Evolutionary conservation across 1,139 yeast species (phyloP).

Genomic region (Kodamaea ohmeri): DNA sequence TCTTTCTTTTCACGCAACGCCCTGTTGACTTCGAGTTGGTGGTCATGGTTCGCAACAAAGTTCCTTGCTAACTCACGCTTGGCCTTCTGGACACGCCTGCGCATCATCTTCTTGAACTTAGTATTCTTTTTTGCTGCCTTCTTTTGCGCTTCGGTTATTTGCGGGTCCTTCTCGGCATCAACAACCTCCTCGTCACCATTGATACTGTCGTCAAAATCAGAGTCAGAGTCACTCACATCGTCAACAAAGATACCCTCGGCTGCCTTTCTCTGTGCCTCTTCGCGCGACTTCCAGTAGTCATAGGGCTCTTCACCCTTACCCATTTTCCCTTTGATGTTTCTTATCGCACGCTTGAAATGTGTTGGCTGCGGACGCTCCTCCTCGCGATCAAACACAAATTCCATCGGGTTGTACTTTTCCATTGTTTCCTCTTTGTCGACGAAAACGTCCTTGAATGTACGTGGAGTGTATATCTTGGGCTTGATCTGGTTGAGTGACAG

Average conservation of each 20-base stretch:
- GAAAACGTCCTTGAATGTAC: constrained; percentile 42
- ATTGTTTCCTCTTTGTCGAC: constrained; percentile 29
- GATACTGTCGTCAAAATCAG: constrained; percentile 10
- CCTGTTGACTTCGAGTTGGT: constrained; percentile 21
- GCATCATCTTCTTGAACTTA: constrained; percentile 27
- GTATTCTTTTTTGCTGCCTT: constrained; percentile 24
- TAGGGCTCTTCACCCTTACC: constrained; percentile 34
- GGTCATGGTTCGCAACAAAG: constrained; percentile 27
- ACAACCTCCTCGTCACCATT: constrained; percentile 6
- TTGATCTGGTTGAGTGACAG: constrained; percentile 27
- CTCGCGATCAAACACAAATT: constrained; percentile 36
- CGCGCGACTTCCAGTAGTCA: constrained; percentile 34
- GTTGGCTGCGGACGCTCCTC: constrained; percentile 26
- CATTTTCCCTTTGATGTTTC: constrained; percentile 28
- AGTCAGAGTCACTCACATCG: constrained; percentile 11
- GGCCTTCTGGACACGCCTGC: constrained; percentile 25
- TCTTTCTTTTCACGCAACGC: constrained; percentile 17
- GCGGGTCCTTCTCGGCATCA: constrained; percentile 9
- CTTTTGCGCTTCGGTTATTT: constrained; percentile 8
- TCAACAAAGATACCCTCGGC: constrained; percentile 8
- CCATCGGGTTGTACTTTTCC: constrained; percentile 41
- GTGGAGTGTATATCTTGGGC: constrained; percentile 41
- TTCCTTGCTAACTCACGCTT: constrained; percentile 35
- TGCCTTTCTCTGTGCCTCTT: constrained; percentile 10
- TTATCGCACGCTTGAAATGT: constrained; percentile 29